Base-by-base conservation (phyloP, 2,329 filamentous ascomycete genomes). In the Arthrobotrys iridis region DNA sequence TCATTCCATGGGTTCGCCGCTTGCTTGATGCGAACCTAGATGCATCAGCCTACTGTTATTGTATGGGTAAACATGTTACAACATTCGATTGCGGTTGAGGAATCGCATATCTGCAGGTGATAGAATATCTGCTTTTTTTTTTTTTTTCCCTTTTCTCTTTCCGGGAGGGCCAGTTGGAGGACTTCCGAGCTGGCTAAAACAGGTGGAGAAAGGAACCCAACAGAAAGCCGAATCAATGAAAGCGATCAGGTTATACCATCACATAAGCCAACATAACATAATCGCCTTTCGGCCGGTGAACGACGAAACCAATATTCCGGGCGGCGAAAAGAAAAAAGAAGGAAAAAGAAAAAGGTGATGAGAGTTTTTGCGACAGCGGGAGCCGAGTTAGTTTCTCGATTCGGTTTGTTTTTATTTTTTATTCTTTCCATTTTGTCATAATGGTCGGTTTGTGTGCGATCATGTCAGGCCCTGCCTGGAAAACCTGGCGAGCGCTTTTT, bases 301-400 rank as follows among this genome's bases (percentile, higher is more conserved):
- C 65, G 65, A 66, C 43, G 58, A 66, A 13, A 15, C 20, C 28
- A 10, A 10, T 4, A 20, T 30, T 24, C 26, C 22, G 26, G 26
- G 26, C 28, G 46, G 41, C 41, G 41, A 45, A 45, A 45, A 15
- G n/a, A n/a, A n/a, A n/a, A n/a, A n/a, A 7, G 26, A 22, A 40
- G 15, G 7, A 11, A 24, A 22, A 57, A 57, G 11, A 13, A 60
- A 59, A 66, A 73, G 59, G 50, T 37, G 59, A 55, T 63, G 68
- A 73, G 68, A 48, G 50, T 52, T 60, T 73, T 65, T 73, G 50
- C 59, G 59, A 50, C 50, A 35, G 33, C 58, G 28, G 58, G 66
- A 50, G 18, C 28, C 60, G 59, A 52, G 59, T 24, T 65, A 41
- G 52, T 72, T 65, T n/a, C n/a, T n/a, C n/a, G n/a, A n/a, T n/a